Evolutionary conservation across 345 rosid genomes (phyloP).

Genomic region (Capsella bursapastoris): DNA sequence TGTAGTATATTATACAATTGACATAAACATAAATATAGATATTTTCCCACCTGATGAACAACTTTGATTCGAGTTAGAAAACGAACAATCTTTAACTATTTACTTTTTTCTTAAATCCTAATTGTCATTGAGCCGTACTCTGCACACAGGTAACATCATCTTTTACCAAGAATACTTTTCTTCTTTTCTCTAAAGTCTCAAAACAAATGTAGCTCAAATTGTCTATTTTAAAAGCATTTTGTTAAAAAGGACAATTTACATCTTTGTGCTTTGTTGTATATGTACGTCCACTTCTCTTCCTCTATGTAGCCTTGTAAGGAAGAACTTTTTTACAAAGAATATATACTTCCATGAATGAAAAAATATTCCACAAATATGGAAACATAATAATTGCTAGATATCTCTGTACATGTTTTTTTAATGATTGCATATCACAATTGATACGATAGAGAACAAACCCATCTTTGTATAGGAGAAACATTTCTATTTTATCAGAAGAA

Average conservation of each 20-base stretch:
- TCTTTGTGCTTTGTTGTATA: not conserved
- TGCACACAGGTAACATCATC: not conserved
- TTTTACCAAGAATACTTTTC: not conserved
- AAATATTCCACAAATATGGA: not conserved
- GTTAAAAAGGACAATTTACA: not conserved
- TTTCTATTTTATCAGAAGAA: not conserved
- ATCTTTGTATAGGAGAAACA: not conserved
- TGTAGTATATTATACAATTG: too few relatives aligned
- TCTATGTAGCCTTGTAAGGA: not conserved
- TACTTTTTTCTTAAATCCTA: not conserved
- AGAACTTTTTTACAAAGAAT: not conserved
- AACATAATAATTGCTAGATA: not conserved
- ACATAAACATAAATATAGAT: too few relatives aligned
- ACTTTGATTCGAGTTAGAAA: not conserved
- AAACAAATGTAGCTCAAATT: too few relatives aligned
- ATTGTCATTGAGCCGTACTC: not conserved
- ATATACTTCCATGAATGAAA: not conserved
- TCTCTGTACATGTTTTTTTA: not conserved
- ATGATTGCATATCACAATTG: not conserved
- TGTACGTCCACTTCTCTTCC: not conserved
- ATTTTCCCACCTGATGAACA: not conserved
- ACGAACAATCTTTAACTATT: not conserved
- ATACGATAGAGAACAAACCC: not conserved
- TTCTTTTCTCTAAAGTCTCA: not conserved
- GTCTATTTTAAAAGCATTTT: not conserved